Conservation (phyloP, 2,329 filamentous ascomycete genomes). For the Ascochyta pisi region DNA sequence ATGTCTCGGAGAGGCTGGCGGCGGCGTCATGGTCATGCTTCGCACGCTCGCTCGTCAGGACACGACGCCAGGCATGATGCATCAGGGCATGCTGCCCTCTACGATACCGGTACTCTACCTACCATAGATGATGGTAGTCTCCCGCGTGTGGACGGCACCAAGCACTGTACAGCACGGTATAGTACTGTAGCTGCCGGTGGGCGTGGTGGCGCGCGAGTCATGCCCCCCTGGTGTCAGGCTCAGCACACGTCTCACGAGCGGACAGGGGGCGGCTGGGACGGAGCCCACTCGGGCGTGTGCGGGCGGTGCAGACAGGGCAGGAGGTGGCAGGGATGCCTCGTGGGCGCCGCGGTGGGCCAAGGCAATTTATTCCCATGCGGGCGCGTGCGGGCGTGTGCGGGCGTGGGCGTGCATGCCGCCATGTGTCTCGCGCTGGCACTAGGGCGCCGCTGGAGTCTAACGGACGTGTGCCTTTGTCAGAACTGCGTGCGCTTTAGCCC, state of each 20-base stretch:
- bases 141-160: too few species aligned
- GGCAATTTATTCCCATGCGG: conserved; percentile 37
- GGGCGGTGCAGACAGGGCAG: conserved; percentile 8
- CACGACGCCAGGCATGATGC: neutral
- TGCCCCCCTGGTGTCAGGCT: conserved; percentile 2
- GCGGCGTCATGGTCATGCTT: conserved; percentile 1
- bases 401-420: conserved; percentile 34
- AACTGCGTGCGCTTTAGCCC: conserved; percentile 39
- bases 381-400: conserved; percentile 18
- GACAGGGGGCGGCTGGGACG: conserved; percentile 16
- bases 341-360: conserved; percentile 41
- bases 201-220: neutral
- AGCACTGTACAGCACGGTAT: too few species aligned
- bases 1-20: conserved; percentile 10
- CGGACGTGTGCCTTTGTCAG: conserved; percentile 38
- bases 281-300: conserved; percentile 20
- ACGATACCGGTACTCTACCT: too few species aligned
- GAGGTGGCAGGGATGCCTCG: conserved; percentile 41
- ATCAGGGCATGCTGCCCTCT: too few species aligned
- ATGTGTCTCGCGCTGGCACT: conserved; percentile 38
- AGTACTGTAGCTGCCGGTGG: too few species aligned
- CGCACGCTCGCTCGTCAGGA: neutral
- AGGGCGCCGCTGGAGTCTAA: conserved; percentile 23
- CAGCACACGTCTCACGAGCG: conserved; percentile 15
- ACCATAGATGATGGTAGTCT: too few species aligned